Evolutionary conservation across 768 basidiomycete species (phyloP).

Genomic region (Termitomyces sp.): DNA sequence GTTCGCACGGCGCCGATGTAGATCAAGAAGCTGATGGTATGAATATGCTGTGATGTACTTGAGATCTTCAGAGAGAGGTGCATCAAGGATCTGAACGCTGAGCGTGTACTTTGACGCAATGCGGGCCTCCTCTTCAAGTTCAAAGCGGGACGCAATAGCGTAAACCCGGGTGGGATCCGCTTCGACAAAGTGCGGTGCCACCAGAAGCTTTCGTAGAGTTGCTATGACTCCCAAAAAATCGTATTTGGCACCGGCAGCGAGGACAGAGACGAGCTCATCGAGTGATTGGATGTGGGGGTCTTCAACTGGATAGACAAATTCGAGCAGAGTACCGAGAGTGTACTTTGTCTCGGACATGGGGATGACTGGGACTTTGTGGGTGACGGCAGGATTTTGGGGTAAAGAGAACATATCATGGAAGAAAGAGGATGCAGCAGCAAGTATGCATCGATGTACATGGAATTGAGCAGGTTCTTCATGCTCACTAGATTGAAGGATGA

Average conservation of each 20-base stretch:
- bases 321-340: conserved; percentile 45
- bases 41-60: conserved; percentile 63
- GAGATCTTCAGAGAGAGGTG: conserved; percentile 56
- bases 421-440: conserved; percentile 60
- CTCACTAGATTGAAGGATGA: conserved; percentile 41
- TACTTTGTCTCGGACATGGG: conserved; percentile 46
- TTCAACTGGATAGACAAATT: conserved; percentile 56
- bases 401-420: conserved; percentile 65
- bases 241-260: conserved; percentile 59
- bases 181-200: conserved; percentile 42
- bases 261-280: conserved; percentile 45
- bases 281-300: conserved; percentile 46
- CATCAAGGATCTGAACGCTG: conserved; percentile 43
- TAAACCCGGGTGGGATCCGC: conserved; percentile 56
- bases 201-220: conserved; percentile 44
- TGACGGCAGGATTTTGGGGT: conserved; percentile 35
- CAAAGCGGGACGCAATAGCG: conserved; percentile 62
- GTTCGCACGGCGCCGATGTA: conserved; percentile 48
- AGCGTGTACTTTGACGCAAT: conserved; percentile 58
- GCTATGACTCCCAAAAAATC: conserved; percentile 44
- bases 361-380: conserved; percentile 35
- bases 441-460: conserved; percentile 55
- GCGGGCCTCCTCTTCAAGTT: conserved; percentile 57
- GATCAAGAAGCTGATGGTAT: conserved; percentile 57
- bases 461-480: conserved; percentile 38